phyloP scores from a whole-genome alignment of 2,329 filamentous ascomycete genomes.

The Aspergillus versicolor region DNA sequence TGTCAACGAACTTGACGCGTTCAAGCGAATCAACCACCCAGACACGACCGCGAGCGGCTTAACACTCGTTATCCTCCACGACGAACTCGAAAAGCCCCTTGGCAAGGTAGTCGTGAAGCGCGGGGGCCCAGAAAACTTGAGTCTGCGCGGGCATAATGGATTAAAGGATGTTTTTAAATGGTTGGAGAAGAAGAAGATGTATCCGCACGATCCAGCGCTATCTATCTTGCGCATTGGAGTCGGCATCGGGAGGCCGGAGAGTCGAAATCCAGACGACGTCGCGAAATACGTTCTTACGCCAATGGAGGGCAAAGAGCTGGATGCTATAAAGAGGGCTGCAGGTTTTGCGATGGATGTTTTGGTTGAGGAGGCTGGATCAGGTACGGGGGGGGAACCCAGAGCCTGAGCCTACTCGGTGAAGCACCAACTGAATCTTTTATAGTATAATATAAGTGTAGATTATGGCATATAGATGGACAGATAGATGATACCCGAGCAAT shows the following conservation, averaged over 20 bases:
- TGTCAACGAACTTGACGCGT: slow-evolving; percentile 60
- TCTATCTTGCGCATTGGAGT: slow-evolving; percentile 66
- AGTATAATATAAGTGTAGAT: neutral
- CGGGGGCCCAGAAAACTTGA: slow-evolving; percentile 55
- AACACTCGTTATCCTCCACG: slow-evolving; percentile 76
- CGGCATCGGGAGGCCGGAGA: slow-evolving; percentile 81
- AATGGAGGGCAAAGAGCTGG: slow-evolving; percentile 57
- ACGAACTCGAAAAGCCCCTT: slow-evolving; percentile 75
- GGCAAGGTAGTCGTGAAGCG: slow-evolving; percentile 66
- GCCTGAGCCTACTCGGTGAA: neutral
- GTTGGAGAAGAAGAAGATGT: slow-evolving; percentile 47
- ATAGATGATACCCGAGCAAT: slow-evolving; percentile 12
- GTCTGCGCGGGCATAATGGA: slow-evolving; percentile 72
- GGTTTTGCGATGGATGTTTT: slow-evolving; percentile 54
- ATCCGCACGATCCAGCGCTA: slow-evolving; percentile 24
- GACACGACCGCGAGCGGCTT: slow-evolving; percentile 15
- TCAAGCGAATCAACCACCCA: neutral
- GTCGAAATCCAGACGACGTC: slow-evolving; percentile 66
- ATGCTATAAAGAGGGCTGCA: slow-evolving; percentile 49
- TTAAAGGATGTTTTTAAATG: slow-evolving; percentile 64
- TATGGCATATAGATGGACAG: neutral
- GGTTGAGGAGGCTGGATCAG: slow-evolving; percentile 46
- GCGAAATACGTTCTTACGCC: slow-evolving; percentile 73
- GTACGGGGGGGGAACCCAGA: slow-evolving; percentile 19
- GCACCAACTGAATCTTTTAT: neutral